These are phyloP conservation scores for Candida dubliniensis DNA, from an alignment of 1,139 yeast genomes.

Conservation along the genomic window DNA sequence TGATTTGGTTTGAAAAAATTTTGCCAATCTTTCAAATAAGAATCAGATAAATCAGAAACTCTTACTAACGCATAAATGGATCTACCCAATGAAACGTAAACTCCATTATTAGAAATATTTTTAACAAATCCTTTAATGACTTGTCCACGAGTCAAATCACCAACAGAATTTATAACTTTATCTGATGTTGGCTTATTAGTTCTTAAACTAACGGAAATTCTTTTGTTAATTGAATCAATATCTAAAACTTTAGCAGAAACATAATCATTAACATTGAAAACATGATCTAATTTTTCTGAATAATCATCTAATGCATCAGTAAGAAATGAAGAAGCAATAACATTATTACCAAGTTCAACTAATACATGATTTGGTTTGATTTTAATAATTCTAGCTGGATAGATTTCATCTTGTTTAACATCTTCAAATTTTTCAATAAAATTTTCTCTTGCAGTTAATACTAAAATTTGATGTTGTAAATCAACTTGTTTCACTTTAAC, in stretches of 20 bases:
- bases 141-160: slow-evolving; percentile 68
- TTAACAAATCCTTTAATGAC: slow-evolving; percentile 78
- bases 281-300: slow-evolving; percentile 51
- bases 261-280: slow-evolving; percentile 55
- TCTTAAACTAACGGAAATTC: slow-evolving; percentile 66
- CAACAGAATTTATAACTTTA: slow-evolving; percentile 45
- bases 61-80: slow-evolving; percentile 77
- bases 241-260: slow-evolving; percentile 62
- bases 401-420: slow-evolving; percentile 53
- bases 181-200: slow-evolving; percentile 51
- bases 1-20: slow-evolving; percentile 69
- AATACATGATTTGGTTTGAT: slow-evolving; percentile 62
- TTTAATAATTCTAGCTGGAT: slow-evolving; percentile 68
- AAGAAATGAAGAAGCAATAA: slow-evolving; percentile 65
- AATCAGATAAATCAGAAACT: slow-evolving; percentile 78
- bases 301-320: slow-evolving; percentile 82
- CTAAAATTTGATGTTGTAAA: slow-evolving; percentile 49
- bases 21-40: slow-evolving; percentile 85
- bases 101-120: slow-evolving; percentile 73
- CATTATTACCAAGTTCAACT: slow-evolving; percentile 62
- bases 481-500: slow-evolving; percentile 60
- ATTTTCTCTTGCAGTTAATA: slow-evolving; percentile 51
- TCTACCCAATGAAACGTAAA: slow-evolving; percentile 76
- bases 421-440: slow-evolving; percentile 47
- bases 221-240: slow-evolving; percentile 56